These are phyloP conservation scores for Myriosclerotinia duriaeana DNA, from an alignment of 2,329 filamentous ascomycete species.

Conservation along the genomic window DNA sequence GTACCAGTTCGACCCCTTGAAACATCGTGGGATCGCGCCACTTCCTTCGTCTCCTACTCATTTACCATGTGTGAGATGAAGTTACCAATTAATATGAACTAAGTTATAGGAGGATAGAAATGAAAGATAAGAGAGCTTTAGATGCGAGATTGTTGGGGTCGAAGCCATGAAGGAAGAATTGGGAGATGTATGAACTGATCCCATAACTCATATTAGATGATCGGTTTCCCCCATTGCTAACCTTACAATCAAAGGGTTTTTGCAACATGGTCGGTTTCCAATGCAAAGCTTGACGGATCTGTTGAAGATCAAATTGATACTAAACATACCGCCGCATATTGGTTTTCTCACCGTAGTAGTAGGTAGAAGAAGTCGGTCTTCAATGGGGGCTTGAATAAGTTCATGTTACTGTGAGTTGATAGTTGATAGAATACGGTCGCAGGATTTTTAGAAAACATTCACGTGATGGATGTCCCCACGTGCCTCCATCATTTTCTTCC, in stretches of 20 bases:
- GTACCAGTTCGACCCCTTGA: constrained; percentile 13
- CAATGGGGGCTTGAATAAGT: constrained; percentile 1
- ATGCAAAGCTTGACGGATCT: neutral
- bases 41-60: constrained; percentile 23
- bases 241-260: neutral
- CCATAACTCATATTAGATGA: neutral
- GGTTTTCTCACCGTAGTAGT: neutral
- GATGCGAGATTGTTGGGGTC: constrained; percentile 1
- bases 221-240: neutral
- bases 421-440: no score
- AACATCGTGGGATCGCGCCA: constrained; percentile 21
- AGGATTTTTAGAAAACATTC: no score
- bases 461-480: no score
- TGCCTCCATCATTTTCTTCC: no score
- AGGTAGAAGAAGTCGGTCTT: neutral
- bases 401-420: neutral
- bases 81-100: neutral
- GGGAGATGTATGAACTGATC: neutral
- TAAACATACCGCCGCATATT: constrained; percentile 2
- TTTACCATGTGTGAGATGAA: constrained; percentile 14
- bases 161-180: constrained; percentile 1
- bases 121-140: neutral
- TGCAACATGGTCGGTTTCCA: neutral
- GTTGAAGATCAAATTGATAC: neutral
- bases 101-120: neutral